A percentile compares a stretch with the other conserved stretches of the same genome.
Evolutionary conservation across 805 yeast genomes (phyloP).

Genomic region (Saccharomycopsis fodiens): DNA sequence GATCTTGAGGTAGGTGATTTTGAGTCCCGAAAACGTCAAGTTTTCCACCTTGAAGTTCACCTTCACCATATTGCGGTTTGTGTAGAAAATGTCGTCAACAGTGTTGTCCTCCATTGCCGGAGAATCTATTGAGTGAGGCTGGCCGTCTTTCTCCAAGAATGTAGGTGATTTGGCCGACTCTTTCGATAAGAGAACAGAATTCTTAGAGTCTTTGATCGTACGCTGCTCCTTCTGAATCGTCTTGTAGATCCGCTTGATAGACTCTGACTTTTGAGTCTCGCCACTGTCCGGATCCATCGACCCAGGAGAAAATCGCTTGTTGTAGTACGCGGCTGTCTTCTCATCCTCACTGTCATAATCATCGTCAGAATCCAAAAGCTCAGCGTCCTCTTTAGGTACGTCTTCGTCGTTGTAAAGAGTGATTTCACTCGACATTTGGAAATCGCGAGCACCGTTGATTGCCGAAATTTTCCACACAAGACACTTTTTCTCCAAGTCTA

Average conservation of each 20-base stretch:
- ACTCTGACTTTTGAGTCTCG: conserved; percentile 8
- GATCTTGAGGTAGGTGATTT: conserved; percentile 58
- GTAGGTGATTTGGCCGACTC: conserved; percentile 17
- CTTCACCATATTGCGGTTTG: conserved; percentile 29
- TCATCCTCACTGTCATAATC: conserved; percentile 15
- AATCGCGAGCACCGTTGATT: conserved; percentile 51
- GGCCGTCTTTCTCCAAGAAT: conserved; percentile 8
- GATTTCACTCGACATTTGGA: conserved; percentile 52
- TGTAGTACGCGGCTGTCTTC: conserved; percentile 16
- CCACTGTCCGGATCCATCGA: conserved; percentile 7
- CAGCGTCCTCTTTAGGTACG: neutral
- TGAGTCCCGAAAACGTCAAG: conserved; percentile 57
- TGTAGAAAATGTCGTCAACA: conserved; percentile 6
- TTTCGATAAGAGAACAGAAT: neutral
- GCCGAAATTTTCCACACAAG: conserved; percentile 67
- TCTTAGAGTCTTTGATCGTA: neutral
- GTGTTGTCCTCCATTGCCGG: conserved; percentile 10
- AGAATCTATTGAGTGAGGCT: conserved; percentile 7
- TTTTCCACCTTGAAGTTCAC: conserved; percentile 60
- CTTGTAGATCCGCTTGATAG: conserved; percentile 14
- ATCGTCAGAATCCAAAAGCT: conserved; percentile 1
- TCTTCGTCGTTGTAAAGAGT: conserved; percentile 26
- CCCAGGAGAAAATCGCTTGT: neutral
- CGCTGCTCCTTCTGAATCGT: conserved; percentile 18
- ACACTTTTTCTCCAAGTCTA: conserved; percentile 61